A percentile compares a stretch with the other conserved stretches of the same genome.
phyloP scores from a whole-genome alignment of 768 basidiomycete species.

The Sporobolomyces phaffii region DNA sequence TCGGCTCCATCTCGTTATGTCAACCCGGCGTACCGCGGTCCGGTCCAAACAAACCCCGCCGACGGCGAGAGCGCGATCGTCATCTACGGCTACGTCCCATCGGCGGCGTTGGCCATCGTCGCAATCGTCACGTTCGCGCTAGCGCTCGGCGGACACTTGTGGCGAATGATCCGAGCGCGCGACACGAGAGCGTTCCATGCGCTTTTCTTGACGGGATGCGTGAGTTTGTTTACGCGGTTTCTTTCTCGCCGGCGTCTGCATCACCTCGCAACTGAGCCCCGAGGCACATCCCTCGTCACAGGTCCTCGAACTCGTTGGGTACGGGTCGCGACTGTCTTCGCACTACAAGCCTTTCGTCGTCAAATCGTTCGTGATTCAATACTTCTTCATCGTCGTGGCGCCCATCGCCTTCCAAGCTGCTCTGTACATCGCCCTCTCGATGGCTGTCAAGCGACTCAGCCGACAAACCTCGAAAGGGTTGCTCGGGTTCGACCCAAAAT shows the following conservation, averaged over 20 bases:
- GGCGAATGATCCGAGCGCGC: conserved; percentile 23
- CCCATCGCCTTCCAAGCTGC: conserved; percentile 41
- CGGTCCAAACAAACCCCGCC: not conserved
- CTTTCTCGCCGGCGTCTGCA: not conserved
- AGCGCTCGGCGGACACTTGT: conserved; percentile 36
- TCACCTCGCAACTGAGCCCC: not conserved
- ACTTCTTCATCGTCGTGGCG: conserved; percentile 10
- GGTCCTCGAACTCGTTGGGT: conserved; percentile 46
- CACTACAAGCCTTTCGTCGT: conserved; percentile 41
- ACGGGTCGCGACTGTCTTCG: conserved; percentile 42
- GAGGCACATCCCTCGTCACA: conserved; percentile 15
- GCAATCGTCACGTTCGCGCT: conserved; percentile 43
- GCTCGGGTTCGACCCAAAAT: conserved; percentile 41
- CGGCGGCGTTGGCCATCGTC: conserved; percentile 39
- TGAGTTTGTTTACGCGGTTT: conserved; percentile 34
- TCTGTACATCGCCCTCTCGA: conserved; percentile 44
- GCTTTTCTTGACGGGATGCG: conserved; percentile 43
- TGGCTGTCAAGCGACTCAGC: conserved; percentile 38
- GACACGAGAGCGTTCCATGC: conserved; percentile 44
- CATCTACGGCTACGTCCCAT: conserved; percentile 45
- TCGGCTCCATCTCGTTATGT: not conserved
- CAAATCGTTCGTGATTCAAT: conserved; percentile 37
- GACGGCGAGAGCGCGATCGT: conserved; percentile 43
- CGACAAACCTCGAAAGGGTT: conserved; percentile 29
- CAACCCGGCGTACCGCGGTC: not conserved